Evolutionary conservation across 768 basidiomycete species (phyloP).

Genomic region (Pleurotus pulmonarius): DNA sequence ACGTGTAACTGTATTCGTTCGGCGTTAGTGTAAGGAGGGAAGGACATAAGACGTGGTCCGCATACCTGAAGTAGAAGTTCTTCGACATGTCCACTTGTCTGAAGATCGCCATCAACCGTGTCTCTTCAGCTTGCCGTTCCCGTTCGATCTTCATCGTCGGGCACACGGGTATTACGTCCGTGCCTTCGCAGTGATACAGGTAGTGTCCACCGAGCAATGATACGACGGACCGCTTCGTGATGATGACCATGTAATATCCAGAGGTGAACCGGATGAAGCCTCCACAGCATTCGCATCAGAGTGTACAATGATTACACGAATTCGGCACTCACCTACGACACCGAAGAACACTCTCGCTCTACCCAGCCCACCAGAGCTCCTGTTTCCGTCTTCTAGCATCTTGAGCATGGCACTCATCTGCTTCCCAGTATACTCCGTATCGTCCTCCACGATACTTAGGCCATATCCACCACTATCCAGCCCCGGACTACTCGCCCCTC

Average conservation of each 20-base stretch:
- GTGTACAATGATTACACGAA: not conserved
- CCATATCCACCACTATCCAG: not conserved
- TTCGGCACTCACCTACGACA: constrained; percentile 56
- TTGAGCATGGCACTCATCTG: constrained; percentile 90
- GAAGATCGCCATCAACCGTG: constrained; percentile 84
- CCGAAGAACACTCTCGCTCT: constrained; percentile 79
- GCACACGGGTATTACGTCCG: constrained; percentile 76
- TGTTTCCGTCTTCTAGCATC: constrained; percentile 96
- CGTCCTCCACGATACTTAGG: constrained; percentile 79
- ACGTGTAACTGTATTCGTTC: constrained; percentile 68
- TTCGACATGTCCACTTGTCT: constrained; percentile 98
- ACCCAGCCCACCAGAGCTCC: constrained; percentile 80
- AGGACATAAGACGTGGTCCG: constrained; percentile 26
- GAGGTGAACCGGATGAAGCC: constrained; percentile 94
- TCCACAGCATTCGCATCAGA: constrained; percentile 18
- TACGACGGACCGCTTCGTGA: constrained; percentile 88
- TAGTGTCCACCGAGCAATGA: constrained; percentile 95
- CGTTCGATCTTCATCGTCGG: constrained; percentile 80
- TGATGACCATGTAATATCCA: constrained; percentile 92
- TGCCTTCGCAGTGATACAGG: constrained; percentile 92
- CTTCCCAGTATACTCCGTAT: constrained; percentile 80
- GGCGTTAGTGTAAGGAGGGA: constrained; percentile 9
- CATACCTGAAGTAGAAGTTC: constrained; percentile 96
- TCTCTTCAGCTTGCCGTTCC: constrained; percentile 87
- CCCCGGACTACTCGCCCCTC: not conserved